Conservation (phyloP, 108 stramenopile genomes). For the Phaeodactylum tricornutum region DNA sequence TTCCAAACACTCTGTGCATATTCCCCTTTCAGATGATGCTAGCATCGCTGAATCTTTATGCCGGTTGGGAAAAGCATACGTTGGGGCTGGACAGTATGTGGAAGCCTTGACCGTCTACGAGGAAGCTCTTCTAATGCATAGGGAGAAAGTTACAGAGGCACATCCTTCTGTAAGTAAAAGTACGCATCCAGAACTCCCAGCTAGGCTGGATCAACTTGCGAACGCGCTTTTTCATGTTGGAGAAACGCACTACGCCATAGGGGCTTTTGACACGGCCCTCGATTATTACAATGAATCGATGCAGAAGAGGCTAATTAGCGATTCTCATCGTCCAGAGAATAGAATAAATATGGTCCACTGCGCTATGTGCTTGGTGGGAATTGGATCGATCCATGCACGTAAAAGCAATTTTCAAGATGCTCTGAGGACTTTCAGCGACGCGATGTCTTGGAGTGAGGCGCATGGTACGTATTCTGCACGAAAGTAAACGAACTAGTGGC, state of each 20-base stretch:
- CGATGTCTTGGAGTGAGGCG: slow-evolving; percentile 10
- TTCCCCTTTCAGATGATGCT: slow-evolving; percentile 10
- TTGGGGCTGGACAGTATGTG: slow-evolving; percentile 6
- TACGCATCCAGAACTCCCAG: slow-evolving; percentile 8
- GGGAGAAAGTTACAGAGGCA: slow-evolving; percentile 2
- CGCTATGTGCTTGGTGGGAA: slow-evolving; percentile 25
- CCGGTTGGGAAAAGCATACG: slow-evolving; percentile 16
- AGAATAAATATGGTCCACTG: slow-evolving; percentile 19
- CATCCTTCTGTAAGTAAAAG: slow-evolving; percentile 1
- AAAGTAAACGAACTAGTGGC: too few species aligned
- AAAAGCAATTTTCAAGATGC: slow-evolving; percentile 19
- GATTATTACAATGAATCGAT: slow-evolving; percentile 24
- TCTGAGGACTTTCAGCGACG: slow-evolving; percentile 14
- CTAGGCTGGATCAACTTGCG: slow-evolving; percentile 24
- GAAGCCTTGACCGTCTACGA: slow-evolving; percentile 10
- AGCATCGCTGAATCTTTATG: slow-evolving; percentile 17
- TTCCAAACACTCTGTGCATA: neutral
- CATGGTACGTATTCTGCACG: too few species aligned
- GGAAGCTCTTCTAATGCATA: slow-evolving; percentile 22
- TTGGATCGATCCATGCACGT: slow-evolving; percentile 22
- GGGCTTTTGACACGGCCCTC: slow-evolving; percentile 17
- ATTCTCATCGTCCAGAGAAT: slow-evolving; percentile 9
- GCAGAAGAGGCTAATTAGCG: slow-evolving; percentile 13
- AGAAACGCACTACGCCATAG: slow-evolving; percentile 15
- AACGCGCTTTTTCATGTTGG: slow-evolving; percentile 22